A percentile compares a stretch with the other conserved stretches of the same genome.
These are phyloP conservation scores for Herpetomonas tarakana DNA, from an alignment of 208 protist species.

Conservation along the genomic window DNA sequence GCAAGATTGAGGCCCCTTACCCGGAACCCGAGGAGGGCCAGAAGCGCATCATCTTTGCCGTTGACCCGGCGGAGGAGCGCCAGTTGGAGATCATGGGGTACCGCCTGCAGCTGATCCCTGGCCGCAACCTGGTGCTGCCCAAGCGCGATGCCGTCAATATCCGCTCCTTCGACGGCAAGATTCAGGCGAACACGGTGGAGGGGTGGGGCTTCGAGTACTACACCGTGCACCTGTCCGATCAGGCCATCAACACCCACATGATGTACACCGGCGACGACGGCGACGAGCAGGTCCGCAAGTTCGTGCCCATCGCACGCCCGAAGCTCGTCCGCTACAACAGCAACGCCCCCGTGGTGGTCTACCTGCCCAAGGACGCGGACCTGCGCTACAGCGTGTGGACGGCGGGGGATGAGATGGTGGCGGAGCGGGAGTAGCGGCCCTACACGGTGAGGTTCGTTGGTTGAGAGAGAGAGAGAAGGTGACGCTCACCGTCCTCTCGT, in stretches of 20 bases:
- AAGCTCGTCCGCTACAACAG: constrained; percentile 48
- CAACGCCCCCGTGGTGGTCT: constrained; percentile 54
- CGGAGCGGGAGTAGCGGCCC: constrained; percentile 17
- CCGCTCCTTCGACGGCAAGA: constrained; percentile 21
- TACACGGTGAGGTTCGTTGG: no score
- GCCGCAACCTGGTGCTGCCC: constrained; percentile 27
- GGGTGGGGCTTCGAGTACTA: constrained; percentile 34
- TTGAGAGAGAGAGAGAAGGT: no score
- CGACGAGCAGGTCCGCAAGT: constrained; percentile 18
- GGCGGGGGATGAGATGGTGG: constrained; percentile 22
- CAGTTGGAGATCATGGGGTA: constrained; percentile 29
- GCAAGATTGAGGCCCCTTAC: constrained; percentile 28
- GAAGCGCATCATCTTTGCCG: constrained; percentile 48
- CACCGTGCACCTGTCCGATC: constrained; percentile 28
- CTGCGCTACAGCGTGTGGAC: constrained; percentile 64
- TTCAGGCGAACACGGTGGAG: constrained; percentile 24
- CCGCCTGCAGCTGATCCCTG: constrained; percentile 57
- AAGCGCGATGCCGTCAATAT: constrained; percentile 21
- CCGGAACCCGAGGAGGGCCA: constrained; percentile 29
- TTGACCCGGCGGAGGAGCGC: constrained; percentile 31
- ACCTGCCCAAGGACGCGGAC: constrained; percentile 54
- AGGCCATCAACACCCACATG: constrained; percentile 18
- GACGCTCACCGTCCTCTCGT: no score
- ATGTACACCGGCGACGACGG: constrained; percentile 20
- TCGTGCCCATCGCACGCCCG: constrained; percentile 34